Evolutionary conservation across 202 grass and related monocot genomes (phyloP).

Genomic region (Carex arenaria): DNA sequence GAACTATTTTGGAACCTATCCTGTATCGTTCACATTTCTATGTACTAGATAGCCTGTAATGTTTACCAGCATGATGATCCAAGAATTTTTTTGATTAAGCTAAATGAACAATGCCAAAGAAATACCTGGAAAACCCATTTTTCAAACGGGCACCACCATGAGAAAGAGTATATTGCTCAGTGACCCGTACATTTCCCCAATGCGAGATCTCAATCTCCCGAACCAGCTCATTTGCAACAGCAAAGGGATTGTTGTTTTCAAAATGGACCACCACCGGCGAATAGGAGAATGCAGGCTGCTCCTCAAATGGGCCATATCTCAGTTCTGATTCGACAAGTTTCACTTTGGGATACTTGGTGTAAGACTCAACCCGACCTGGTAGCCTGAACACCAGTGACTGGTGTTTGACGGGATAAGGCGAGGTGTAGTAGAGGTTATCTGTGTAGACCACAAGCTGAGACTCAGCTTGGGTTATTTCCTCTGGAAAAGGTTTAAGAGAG

Average conservation of each 20-base stretch:
- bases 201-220: constrained; percentile 97
- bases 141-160: constrained; percentile 89
- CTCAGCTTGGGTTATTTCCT: constrained; percentile 95
- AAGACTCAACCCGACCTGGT: constrained; percentile 88
- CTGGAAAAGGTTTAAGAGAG: constrained; percentile 84
- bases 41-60: neutral
- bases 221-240: constrained; percentile 74
- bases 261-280: constrained; percentile 70
- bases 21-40: neutral
- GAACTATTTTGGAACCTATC: neutral
- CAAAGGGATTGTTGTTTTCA: constrained; percentile 97
- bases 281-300: constrained; percentile 66
- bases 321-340: constrained; percentile 74
- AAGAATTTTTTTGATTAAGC: neutral
- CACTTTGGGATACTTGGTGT: constrained; percentile 70
- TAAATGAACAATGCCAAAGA: constrained; percentile 1
- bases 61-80: neutral
- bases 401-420: constrained; percentile 73
- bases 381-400: constrained; percentile 84
- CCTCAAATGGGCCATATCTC: constrained; percentile 78
- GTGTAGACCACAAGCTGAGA: constrained; percentile 87
- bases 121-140: constrained; percentile 94
- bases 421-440: constrained; percentile 74
- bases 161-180: constrained; percentile 79
- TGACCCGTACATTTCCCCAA: constrained; percentile 93